Percentiles rank a stretch among this genome's conserved stretches.
Evolutionary conservation across 495 filamentous ascomycete species (phyloP).

Genomic region (Aspergillus asperescens): DNA sequence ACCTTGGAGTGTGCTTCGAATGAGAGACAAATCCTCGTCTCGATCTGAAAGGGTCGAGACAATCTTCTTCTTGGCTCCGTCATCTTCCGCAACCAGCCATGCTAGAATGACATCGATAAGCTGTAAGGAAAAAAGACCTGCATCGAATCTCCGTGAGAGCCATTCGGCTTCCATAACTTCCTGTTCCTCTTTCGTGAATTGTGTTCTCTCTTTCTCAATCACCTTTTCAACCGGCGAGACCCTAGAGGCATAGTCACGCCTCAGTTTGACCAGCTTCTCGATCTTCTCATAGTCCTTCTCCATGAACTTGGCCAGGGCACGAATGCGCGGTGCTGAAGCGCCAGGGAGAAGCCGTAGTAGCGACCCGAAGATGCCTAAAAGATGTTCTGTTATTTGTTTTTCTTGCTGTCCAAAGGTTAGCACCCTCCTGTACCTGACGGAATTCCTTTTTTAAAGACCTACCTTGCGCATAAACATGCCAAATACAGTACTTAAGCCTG

Average conservation of each 20-base stretch:
- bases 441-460: conserved; percentile 11
- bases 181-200: conserved; percentile 48
- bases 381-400: conserved; percentile 65
- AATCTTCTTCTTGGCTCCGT: conserved; percentile 66
- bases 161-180: conserved; percentile 70
- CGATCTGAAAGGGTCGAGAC: conserved; percentile 57
- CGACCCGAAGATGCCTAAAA: conserved; percentile 83
- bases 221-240: conserved; percentile 60
- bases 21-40: conserved; percentile 56
- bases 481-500: conserved; percentile 80
- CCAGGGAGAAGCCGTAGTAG: conserved; percentile 75
- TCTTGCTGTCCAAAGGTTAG: conserved; percentile 50
- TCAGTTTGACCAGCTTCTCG: conserved; percentile 59
- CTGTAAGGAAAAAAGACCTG: conserved; percentile 76
- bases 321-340: conserved; percentile 72
- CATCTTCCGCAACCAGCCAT: conserved; percentile 91
- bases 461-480: conserved; percentile 85
- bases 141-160: conserved; percentile 79
- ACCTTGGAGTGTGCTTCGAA: conserved; percentile 68
- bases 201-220: conserved; percentile 54
- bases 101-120: conserved; percentile 83
- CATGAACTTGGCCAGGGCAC: conserved; percentile 88
- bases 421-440: neutral
- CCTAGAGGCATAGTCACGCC: conserved; percentile 64
- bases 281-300: conserved; percentile 91